Conservation (phyloP, 192 early-diverging fungal species). For the Gonapodya sp. region DNA sequence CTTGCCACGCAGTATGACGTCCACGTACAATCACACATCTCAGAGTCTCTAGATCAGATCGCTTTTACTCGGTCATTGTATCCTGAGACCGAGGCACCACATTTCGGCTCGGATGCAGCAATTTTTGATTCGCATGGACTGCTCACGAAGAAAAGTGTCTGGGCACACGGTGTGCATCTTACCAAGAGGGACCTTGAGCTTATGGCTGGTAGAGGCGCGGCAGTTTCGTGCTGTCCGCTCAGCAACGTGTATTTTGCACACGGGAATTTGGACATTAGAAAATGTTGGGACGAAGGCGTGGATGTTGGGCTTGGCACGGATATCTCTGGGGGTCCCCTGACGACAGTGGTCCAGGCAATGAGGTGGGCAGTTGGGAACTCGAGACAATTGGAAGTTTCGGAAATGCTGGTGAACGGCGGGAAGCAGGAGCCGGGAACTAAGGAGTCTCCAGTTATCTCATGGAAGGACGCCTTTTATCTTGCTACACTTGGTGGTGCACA, state of each 20-base stretch:
- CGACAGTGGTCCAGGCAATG: constrained; percentile 80
- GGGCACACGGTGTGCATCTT: constrained; percentile 93
- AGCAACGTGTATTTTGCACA: constrained; percentile 78
- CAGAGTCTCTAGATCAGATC: constrained; percentile 73
- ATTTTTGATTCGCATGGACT: constrained; percentile 69
- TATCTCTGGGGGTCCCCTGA: constrained; percentile 77
- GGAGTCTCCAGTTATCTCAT: neutral
- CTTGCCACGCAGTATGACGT: constrained; percentile 63
- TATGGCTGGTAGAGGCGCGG: constrained; percentile 51
- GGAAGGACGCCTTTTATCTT: constrained; percentile 64
- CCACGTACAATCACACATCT: constrained; percentile 86
- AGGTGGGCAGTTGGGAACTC: constrained; percentile 67
- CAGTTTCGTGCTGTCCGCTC: constrained; percentile 84
- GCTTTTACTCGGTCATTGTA: constrained; percentile 64
- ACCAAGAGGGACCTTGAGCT: constrained; percentile 57
- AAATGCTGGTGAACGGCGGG: constrained; percentile 11
- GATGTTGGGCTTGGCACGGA: constrained; percentile 91
- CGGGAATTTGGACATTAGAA: constrained; percentile 71
- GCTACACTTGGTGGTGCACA: constrained; percentile 87
- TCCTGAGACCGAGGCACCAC: constrained; percentile 26
- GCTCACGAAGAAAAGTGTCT: constrained; percentile 62
- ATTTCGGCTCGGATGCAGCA: constrained; percentile 54
- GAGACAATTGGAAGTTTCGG: constrained; percentile 42
- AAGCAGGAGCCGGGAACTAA: constrained; percentile 12
- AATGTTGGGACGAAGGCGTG: constrained; percentile 59